Evolutionary conservation across 1,139 yeast species (phyloP).

Genomic region (Candida buenavistaensis): DNA sequence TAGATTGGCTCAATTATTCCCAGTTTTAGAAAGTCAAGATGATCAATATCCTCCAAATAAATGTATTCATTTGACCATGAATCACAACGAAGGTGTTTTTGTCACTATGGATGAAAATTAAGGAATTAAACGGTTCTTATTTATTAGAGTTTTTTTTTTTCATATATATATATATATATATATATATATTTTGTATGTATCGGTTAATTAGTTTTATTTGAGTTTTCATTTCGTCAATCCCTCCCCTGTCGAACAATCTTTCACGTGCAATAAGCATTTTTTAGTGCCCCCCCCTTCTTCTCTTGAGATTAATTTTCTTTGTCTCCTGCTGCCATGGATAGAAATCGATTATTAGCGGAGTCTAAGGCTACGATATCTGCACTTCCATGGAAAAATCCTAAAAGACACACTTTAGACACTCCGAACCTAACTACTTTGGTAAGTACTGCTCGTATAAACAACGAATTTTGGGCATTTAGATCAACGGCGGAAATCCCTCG

Average conservation of each 20-base stretch:
- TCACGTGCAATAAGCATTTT: too few relatives aligned
- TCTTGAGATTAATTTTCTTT: too few relatives aligned
- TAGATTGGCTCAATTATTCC: slow-evolving; percentile 44
- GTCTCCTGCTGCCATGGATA: neutral
- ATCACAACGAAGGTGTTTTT: slow-evolving; percentile 25
- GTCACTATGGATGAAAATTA: slow-evolving; percentile 17
- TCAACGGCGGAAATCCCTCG: too few relatives aligned
- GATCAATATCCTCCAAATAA: slow-evolving; percentile 31
- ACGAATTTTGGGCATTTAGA: too few relatives aligned
- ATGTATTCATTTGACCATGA: slow-evolving; percentile 33
- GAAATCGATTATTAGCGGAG: neutral
- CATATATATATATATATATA: neutral
- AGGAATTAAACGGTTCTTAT: neutral
- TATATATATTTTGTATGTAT: neutral
- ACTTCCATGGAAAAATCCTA: too few relatives aligned
- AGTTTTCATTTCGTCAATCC: neutral
- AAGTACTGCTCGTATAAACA: too few relatives aligned
- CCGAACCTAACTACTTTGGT: too few relatives aligned
- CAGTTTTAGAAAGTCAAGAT: slow-evolving; percentile 29
- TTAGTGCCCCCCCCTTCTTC: too few relatives aligned
- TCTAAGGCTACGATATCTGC: too few relatives aligned
- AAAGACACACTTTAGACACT: too few relatives aligned
- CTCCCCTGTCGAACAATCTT: too few relatives aligned
- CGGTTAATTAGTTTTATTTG: neutral
- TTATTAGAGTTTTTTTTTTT: slow-evolving; percentile 1